Evolutionary conservation across 2,329 filamentous ascomycete species (phyloP), one percentile per base, ranked within the genome.

Genomic region (Exserohilum turcica): DNA sequence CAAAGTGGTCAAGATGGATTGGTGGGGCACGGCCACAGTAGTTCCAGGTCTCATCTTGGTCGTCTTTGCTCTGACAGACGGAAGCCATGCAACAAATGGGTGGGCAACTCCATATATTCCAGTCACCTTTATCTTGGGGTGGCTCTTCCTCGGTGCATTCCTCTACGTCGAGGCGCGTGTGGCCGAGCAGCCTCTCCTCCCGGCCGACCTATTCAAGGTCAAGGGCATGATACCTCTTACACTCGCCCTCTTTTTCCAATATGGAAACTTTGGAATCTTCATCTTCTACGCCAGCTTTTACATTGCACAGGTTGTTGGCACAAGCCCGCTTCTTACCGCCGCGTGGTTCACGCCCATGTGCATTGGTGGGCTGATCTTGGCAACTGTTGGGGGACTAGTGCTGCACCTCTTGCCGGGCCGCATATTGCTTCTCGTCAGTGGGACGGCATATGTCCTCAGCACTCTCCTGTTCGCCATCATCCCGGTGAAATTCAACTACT

Each of bases 101-200:
- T 93, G 90, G 89, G 77, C 73, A n/a, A 90, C 87, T 0, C 86
- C 88, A 1, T 91, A 91, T 60, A 86, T 93, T 32, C 83, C 83
- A 35, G 77, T 86, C 8, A 84, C 85, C 0, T 82, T 93, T 40
- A 75, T 86, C 3, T 33, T 88, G 1, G 90, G 90, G 0, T 74
- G 82, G 5, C 51, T 90, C 0, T 72, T 88, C 6, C 77, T 94
- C 1, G 75, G 73, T 1, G 74, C 76, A 0, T 85, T 88, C 9
- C 78, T 87, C 6, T 92, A 91, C 56, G 78, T 92, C 3, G 88
- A 94, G 75, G 86, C 86, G 0, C 89, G 85, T 84, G 80, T 90
- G 0, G 84, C 88, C 1, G 69, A 80, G 13, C 80, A 86, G 45
- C 90, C 90, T 0, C 76, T 94, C 1, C 76, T 94, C 0, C 89